Evolutionary conservation across 2,329 filamentous ascomycete species (phyloP), one percentile per base, ranked within the genome.

Genomic region (Colletotrichum abscissum): DNA sequence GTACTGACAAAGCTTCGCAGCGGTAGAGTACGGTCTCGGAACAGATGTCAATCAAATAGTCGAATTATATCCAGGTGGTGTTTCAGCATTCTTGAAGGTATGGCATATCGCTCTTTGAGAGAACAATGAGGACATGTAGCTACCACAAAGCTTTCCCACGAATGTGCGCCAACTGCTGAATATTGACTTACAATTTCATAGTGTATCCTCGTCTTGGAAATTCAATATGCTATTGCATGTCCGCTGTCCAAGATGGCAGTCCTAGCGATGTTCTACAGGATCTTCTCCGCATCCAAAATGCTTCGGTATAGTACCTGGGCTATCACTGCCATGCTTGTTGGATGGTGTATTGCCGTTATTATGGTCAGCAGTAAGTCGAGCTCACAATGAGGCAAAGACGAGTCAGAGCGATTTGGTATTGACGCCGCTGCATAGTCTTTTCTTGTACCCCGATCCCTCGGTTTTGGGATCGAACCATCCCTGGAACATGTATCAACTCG

Each of bases 241-340:
- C 58, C 57, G 4, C 7, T 68, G 4, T 68, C 57, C 9, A 68
- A 68, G 24, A 46, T 68, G 9, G 22, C 66, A 14, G 57, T 68
- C 14, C 42, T 68, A 5, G 49, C 46, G 16, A 68, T 68, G 66
- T 68, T 55, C 42, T 56, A 63, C 22, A 46, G 58, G n/a, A 63
- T 68, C 49, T 68, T 68, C 58, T 68, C 66, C n/a, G 42, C 66
- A 14, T 68, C 66, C 1, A 63, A 56, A 22, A 28, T 22, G 11
- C 49, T 68, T 9, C 66, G 57, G 38, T 16, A 26, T 46, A 24
- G 55, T 5, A 58, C 46, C 0, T 68, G 66, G 66, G n/a, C 24
- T 3, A 35, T 68, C 11, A n/a, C 57, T 24, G 28, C 28, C 5
- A 59, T 58, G 54, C 35, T 67, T 9, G 28, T 60, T 33, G 56